phyloP scores from a whole-genome alignment of 2,329 filamentous ascomycete species.

The Fusarium temperatum region DNA sequence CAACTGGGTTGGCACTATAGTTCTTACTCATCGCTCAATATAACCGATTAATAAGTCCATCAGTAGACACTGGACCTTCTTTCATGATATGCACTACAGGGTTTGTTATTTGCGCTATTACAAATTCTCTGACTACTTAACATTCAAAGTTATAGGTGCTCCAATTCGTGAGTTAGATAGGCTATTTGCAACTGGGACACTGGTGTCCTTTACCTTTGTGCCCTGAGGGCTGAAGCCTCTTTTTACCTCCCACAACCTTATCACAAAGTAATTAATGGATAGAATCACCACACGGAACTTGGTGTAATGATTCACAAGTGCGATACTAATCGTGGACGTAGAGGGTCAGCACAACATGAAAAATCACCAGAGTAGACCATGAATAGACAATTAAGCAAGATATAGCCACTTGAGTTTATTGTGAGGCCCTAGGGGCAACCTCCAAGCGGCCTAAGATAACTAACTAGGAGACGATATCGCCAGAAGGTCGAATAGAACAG shows the following conservation, averaged over 20 bases:
- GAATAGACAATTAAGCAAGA: rapidly evolving
- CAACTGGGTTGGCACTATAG: neutral
- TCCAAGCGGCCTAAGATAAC: neutral
- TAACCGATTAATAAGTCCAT: rapidly evolving
- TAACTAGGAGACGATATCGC: neutral
- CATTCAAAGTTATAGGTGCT: rapidly evolving
- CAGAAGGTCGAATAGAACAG: neutral
- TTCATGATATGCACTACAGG: rapidly evolving
- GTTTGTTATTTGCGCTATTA: neutral
- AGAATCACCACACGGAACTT: neutral
- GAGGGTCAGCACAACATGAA: neutral
- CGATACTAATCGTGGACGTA: rapidly evolving
- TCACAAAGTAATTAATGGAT: neutral
- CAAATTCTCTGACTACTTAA: neutral
- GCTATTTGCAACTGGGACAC: neutral
- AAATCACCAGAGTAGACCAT: no score
- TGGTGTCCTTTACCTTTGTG: no score
- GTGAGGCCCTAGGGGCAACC: neutral
- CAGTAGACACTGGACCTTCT: neutral
- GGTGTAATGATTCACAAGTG: neutral
- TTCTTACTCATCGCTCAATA: rapidly evolving
- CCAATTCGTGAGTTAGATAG: rapidly evolving
- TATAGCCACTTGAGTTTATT: neutral
- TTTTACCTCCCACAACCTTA: no score
- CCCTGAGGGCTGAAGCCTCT: no score